A percentile compares a stretch with the other conserved stretches of the same genome.
phyloP scores from a whole-genome alignment of 192 early-diverging fungal species.

The Podila epicladia region DNA sequence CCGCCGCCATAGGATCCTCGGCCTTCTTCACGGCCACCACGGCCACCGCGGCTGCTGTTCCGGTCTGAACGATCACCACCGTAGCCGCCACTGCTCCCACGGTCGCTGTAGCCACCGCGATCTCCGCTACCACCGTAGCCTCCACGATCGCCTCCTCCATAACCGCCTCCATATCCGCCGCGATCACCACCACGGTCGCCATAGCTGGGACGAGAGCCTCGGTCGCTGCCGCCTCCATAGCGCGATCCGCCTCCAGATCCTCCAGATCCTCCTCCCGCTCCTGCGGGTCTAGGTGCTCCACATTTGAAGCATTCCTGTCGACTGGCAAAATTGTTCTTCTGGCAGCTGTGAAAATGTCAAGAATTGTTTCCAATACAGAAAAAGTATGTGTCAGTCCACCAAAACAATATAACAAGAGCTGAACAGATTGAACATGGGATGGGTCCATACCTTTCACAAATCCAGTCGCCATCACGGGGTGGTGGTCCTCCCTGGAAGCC shows the following conservation, averaged over 20 bases:
- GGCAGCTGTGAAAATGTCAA: conserved; percentile 54
- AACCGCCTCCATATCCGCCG: conserved; percentile 42
- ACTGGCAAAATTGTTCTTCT: conserved; percentile 74
- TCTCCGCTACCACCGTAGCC: conserved; percentile 20
- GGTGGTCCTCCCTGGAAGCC: conserved; percentile 44
- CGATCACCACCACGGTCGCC: conserved; percentile 52
- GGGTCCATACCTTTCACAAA: conserved; percentile 59
- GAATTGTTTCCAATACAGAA: background rate
- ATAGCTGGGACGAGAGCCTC: conserved; percentile 38
- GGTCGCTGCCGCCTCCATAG: conserved; percentile 55
- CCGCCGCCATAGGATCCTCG: conserved; percentile 51
- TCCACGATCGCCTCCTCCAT: conserved; percentile 29
- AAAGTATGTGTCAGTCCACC: background rate
- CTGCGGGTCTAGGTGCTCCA: conserved; percentile 64
- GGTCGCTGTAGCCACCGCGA: conserved; percentile 27
- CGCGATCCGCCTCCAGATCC: conserved; percentile 29
- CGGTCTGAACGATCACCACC: conserved; percentile 28
- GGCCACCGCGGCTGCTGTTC: conserved; percentile 24
- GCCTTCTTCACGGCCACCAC: conserved; percentile 45
- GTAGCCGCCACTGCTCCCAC: conserved; percentile 41
- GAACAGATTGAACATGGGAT: too few relatives aligned
- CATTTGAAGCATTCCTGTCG: conserved; percentile 72
- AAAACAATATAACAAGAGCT: background rate
- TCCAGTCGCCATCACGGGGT: conserved; percentile 68
- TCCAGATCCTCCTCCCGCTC: conserved; percentile 24